Base-by-base conservation (phyloP, 2,329 filamentous ascomycete genomes). In the Colletotrichum caudatum region DNA sequence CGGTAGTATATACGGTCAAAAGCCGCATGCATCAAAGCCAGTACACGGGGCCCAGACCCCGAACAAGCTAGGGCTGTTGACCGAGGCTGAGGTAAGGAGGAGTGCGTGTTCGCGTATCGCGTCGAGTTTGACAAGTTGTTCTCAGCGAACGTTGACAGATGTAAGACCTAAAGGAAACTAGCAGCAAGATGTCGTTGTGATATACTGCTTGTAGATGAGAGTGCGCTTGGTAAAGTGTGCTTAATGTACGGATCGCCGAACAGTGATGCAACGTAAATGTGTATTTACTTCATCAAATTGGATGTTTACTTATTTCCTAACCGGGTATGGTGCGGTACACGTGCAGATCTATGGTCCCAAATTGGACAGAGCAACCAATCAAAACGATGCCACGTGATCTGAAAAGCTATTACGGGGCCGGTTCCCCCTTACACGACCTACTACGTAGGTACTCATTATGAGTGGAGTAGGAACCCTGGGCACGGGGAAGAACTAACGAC, bases 261-360 rank as follows among this genome's bases (percentile, higher is more conserved):
- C 33, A 33, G 14, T 29, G 37, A 60, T 41, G 5, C 14, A 23
- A 33, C 48, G 23, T 29, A 29, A 3, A 29, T 29, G 5, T 29
- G 29, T 20, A 8, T 60, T 33, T 26, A 11, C 9, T 23, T 23
- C 41, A 46, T 26, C 35, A 50, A 33, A 57, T 12, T 37, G 12
- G 8, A 20, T 69, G 54, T 65, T 69, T 69, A 69, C 66, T 54
- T 65, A 35, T 18, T 65, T n/a, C 54, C 54, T 23, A 59, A 65
- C 60, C 44, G 18, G 66, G 66, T 48, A 69, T 59, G n/a, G 61
- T 41, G 20, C 46, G 9, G 14, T 35, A 39, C 12, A 39, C 37
- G 11, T 12, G 37, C 5, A 26, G 9, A 16, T 37, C 23, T 18
- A 5, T 37, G 12, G 23, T 26, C 37, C 37, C n/a, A n/a, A 33